These are phyloP conservation scores for Elsinoe necatrix DNA, from an alignment of 2,329 filamentous ascomycete genomes.

Conservation along the genomic window DNA sequence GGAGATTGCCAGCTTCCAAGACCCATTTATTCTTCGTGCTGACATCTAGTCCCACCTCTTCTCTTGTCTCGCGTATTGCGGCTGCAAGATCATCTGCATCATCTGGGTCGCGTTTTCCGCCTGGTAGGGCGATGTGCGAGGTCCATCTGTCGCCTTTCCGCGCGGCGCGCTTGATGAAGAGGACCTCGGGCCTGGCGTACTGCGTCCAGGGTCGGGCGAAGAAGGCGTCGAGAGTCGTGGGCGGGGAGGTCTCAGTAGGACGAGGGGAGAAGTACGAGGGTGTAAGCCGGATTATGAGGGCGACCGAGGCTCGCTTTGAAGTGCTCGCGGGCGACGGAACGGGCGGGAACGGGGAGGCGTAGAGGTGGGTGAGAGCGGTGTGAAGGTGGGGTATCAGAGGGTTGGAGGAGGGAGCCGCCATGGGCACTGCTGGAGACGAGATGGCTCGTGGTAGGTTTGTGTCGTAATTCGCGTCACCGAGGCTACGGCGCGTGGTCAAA, in stretches of 20 bases:
- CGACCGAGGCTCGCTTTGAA: constrained; percentile 57
- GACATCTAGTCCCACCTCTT: constrained; percentile 57
- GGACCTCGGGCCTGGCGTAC: constrained; percentile 57
- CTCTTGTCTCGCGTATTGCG: constrained; percentile 55
- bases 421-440: background rate
- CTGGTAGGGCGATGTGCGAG: constrained; percentile 59
- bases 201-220: constrained; percentile 58
- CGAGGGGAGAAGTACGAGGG: constrained; percentile 50
- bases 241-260: constrained; percentile 13
- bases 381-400: constrained; percentile 34
- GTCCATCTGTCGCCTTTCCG: constrained; percentile 61
- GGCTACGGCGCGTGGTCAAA: background rate
- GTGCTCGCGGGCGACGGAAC: constrained; percentile 42
- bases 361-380: constrained; percentile 35
- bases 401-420: background rate
- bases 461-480: background rate
- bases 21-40: constrained; percentile 30
- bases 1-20: constrained; percentile 46
- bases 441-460: background rate
- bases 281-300: constrained; percentile 54
- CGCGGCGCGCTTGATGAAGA: constrained; percentile 62
- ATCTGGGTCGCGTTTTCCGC: constrained; percentile 57
- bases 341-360: constrained; percentile 40
- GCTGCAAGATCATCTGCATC: constrained; percentile 55
- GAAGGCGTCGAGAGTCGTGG: constrained; percentile 44